phyloP scores from a whole-genome alignment of 345 rosid genomes.

The Euphorbia lathyris region DNA sequence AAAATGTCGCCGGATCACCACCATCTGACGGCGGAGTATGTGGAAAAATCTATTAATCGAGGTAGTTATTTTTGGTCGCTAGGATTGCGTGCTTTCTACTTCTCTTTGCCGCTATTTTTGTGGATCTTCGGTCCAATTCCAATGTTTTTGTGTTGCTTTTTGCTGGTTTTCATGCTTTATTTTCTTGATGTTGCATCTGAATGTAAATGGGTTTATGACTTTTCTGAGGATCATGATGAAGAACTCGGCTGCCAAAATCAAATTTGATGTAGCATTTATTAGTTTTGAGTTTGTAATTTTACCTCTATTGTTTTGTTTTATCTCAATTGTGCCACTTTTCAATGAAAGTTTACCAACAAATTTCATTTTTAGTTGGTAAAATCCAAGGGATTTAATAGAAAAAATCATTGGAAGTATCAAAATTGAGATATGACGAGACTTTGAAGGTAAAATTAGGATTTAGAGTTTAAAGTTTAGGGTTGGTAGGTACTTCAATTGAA shows the following conservation, averaged over 20 bases:
- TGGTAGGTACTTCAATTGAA: too few relatives aligned
- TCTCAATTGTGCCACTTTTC: too few relatives aligned
- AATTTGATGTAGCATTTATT: too few relatives aligned
- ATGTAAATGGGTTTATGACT: slow-evolving; percentile 27
- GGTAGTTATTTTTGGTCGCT: slow-evolving; percentile 93
- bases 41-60: slow-evolving; percentile 59
- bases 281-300: too few relatives aligned
- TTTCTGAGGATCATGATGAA: slow-evolving; percentile 18
- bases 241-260: neutral
- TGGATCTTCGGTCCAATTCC: slow-evolving; percentile 94
- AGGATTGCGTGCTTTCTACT: slow-evolving; percentile 87
- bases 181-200: slow-evolving; percentile 58
- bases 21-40: slow-evolving; percentile 49
- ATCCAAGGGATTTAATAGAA: too few relatives aligned
- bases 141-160: slow-evolving; percentile 57
- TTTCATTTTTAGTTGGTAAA: too few relatives aligned
- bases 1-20: slow-evolving; percentile 31
- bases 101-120: slow-evolving; percentile 75
- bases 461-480: too few relatives aligned
- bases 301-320: too few relatives aligned
- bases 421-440: too few relatives aligned
- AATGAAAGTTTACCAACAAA: too few relatives aligned
- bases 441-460: too few relatives aligned
- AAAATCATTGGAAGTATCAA: too few relatives aligned
- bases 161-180: slow-evolving; percentile 57